Percentiles rank a stretch among this genome's conserved stretches.
These are phyloP conservation scores for Cunninghamia lanceolata DNA, from an alignment of 75 land plant species.

Conservation along the genomic window DNA sequence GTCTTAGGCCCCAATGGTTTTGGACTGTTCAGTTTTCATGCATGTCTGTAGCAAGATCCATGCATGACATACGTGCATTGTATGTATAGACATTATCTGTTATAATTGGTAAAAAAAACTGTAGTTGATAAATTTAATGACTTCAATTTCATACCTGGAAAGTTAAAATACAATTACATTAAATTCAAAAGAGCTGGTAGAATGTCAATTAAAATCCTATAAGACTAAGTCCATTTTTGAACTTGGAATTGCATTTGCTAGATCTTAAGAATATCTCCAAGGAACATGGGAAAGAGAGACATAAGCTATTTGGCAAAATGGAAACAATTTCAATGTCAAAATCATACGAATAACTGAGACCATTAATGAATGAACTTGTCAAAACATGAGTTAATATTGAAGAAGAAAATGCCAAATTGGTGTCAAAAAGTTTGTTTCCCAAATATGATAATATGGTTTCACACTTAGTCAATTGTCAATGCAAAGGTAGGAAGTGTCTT, in stretches of 20 bases:
- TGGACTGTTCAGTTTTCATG: neutral
- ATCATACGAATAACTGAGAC: neutral
- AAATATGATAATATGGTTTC: neutral
- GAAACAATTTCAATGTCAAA: neutral
- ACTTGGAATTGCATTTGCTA: neutral
- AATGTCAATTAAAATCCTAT: neutral
- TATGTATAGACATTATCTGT: neutral
- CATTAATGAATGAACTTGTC: neutral
- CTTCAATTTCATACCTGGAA: neutral
- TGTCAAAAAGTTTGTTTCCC: neutral
- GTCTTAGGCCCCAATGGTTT: neutral
- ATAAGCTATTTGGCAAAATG: neutral
- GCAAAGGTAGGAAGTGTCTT: neutral
- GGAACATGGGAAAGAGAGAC: neutral
- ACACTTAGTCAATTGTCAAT: neutral
- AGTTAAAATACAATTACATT: neutral
- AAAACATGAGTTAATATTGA: neutral
- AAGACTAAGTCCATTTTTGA: neutral
- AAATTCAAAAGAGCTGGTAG: neutral
- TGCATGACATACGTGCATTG: neutral
- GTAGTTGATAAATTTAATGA: too few relatives aligned
- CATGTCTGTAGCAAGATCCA: neutral
- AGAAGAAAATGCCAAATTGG: neutral
- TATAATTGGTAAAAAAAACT: neutral
- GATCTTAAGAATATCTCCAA: neutral